phyloP scores from a whole-genome alignment of 176 grass and related monocot genomes.

The Cocos nucifera region DNA sequence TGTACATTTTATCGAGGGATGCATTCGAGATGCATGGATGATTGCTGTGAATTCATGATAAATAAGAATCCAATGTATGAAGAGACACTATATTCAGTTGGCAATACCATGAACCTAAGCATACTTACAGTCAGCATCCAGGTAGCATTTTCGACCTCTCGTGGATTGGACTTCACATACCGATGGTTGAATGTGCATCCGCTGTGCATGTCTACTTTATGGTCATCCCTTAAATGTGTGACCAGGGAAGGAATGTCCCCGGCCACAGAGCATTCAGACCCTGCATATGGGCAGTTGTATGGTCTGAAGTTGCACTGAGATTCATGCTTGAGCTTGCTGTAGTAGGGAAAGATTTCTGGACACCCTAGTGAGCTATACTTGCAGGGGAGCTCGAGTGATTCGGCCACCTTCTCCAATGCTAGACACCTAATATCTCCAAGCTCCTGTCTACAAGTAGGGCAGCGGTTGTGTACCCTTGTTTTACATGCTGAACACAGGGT shows the following conservation, averaged over 20 bases:
- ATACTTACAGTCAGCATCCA: constrained; percentile 28
- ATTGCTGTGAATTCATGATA: background rate
- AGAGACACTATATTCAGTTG: too few relatives aligned
- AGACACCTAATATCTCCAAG: constrained; percentile 26
- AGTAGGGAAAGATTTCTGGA: constrained; percentile 27
- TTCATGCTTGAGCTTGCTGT: constrained; percentile 29
- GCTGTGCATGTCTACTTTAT: constrained; percentile 29
- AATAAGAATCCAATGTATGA: background rate
- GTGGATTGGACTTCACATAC: constrained; percentile 26
- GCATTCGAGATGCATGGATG: too few relatives aligned
- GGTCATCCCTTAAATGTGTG: constrained; percentile 20
- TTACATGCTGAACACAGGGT: constrained; percentile 26
- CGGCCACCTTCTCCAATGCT: constrained; percentile 25
- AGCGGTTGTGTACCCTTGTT: constrained; percentile 22
- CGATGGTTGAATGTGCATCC: constrained; percentile 27
- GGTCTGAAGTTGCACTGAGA: constrained; percentile 22
- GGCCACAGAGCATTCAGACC: constrained; percentile 26
- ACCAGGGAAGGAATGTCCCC: constrained; percentile 25
- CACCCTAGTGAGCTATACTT: constrained; percentile 17
- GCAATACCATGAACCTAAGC: background rate
- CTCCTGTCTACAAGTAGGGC: constrained; percentile 30
- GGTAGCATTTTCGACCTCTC: constrained; percentile 27
- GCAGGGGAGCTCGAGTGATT: constrained; percentile 27
- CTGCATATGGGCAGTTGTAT: constrained; percentile 24
- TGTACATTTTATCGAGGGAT: too few relatives aligned